Base-by-base conservation (phyloP, 2,329 filamentous ascomycete genomes). In the Pyrenochaeta sp. region DNA sequence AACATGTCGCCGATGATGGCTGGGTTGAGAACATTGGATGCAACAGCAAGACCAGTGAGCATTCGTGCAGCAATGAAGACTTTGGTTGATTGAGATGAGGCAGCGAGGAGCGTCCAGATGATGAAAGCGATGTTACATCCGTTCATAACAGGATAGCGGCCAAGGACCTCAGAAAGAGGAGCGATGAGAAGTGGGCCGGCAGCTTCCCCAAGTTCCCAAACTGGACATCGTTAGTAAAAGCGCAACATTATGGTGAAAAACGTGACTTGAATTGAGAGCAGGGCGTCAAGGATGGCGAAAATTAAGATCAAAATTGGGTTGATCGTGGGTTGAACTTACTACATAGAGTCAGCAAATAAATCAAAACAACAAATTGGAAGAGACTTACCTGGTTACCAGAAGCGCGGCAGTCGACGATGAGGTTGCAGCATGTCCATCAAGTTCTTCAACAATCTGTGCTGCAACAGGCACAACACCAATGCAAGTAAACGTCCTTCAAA, bases 1-100 rank as follows among this genome's bases (percentile, higher is more conserved):
- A 85, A 86, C 51, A 86, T 79, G 60, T 87, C 84, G 17, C 83
- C 84, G 13, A 87, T 77, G 38, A 87, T 82, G 17, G 83, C 81
- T 1, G 84, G 84, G 50, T 80, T 83, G 13, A 87, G 72, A 7
- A 86, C 83, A 51, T 84, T 75, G 3, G 72, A 71, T 14, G 74
- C 70, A 4, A 78, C 75, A 28, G 72, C 67, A 21, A 73, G 53
- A 27, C 73, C 73, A 29, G 76, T 75, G 45, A 80, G 67, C 52
- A 73, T 74, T 26, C 76, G 55, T 1, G 72, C 68, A 7, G 64
- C 63, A 35, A 78, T 76, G 45, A 78, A 65, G 4, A 76, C 41
- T 1, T 56, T 43, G 4, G 68, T 67, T 40, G 57, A 74, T 7
- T 69, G 64, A 44, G 72, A 71, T 20, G 65, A 51, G 2, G 71